Conservation (phyloP, 176 grass and related monocot species). For the Carex scoparia region DNA sequence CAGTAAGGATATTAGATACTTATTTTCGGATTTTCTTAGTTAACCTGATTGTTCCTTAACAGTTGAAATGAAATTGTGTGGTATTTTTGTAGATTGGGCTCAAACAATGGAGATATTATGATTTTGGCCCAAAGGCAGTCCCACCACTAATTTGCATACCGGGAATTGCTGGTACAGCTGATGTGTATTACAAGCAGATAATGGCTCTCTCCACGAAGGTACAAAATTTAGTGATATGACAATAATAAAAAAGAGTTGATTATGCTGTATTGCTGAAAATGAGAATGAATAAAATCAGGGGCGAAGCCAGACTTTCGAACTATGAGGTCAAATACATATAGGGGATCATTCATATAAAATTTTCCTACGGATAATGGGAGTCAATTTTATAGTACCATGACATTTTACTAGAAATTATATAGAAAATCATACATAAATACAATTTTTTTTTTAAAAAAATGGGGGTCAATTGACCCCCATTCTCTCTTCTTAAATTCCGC, state of each 20-base stretch:
- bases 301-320: too few relatives aligned
- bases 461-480: too few relatives aligned
- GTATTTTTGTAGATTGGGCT: slow-evolving; percentile 58
- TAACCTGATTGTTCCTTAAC: too few relatives aligned
- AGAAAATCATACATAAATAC: too few relatives aligned
- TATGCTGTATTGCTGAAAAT: slow-evolving; percentile 3
- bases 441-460: too few relatives aligned
- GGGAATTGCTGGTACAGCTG: slow-evolving; percentile 89
- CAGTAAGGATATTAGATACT: background rate
- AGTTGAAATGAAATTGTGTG: background rate
- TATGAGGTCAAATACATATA: too few relatives aligned
- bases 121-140: slow-evolving; percentile 90
- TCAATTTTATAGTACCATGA: too few relatives aligned
- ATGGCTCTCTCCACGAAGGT: slow-evolving; percentile 95
- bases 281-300: background rate
- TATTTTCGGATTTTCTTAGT: slow-evolving; percentile 1
- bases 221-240: background rate
- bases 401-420: too few relatives aligned
- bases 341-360: too few relatives aligned
- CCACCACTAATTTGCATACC: slow-evolving; percentile 89
- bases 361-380: too few relatives aligned
- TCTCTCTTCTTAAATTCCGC: too few relatives aligned
- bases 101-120: slow-evolving; percentile 96
- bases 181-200: slow-evolving; percentile 99
- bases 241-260: background rate